These are phyloP conservation scores for Nigrospora oryzae DNA, from an alignment of 2,329 filamentous ascomycete genomes.

Conservation along the genomic window DNA sequence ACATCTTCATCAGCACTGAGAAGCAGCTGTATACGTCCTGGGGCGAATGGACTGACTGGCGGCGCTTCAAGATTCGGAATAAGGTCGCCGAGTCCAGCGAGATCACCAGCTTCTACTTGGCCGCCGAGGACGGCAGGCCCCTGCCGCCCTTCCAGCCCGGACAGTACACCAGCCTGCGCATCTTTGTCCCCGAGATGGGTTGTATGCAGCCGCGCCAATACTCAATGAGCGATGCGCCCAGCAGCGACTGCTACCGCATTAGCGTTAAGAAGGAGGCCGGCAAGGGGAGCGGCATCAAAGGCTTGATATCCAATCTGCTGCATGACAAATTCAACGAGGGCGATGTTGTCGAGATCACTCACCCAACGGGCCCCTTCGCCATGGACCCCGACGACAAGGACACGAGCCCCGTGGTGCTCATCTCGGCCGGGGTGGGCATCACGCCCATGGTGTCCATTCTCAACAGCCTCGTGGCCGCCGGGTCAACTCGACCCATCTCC, in stretches of 20 bases:
- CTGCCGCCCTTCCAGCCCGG: constrained; percentile 60
- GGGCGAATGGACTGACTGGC: constrained; percentile 37
- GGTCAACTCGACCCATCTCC: constrained; percentile 38
- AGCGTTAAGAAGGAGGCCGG: constrained; percentile 60
- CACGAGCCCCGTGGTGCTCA: constrained; percentile 50
- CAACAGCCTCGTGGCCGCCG: constrained; percentile 28
- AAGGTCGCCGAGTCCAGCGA: constrained; percentile 53
- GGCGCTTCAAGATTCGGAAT: constrained; percentile 44
- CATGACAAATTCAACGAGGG: constrained; percentile 39
- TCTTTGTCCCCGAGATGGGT: constrained; percentile 53
- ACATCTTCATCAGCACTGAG: constrained; percentile 62
- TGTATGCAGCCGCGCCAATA: constrained; percentile 67
- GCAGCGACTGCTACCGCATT: constrained; percentile 56
- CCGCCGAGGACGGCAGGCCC: constrained; percentile 46
- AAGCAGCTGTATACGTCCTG: constrained; percentile 45
- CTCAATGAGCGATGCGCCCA: constrained; percentile 55
- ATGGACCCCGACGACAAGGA: constrained; percentile 35
- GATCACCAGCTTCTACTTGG: constrained; percentile 64
- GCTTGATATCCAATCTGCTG: constrained; percentile 44
- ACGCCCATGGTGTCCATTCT: constrained; percentile 61
- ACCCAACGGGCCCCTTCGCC: constrained; percentile 54
- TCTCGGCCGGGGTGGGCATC: constrained; percentile 61
- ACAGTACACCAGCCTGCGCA: constrained; percentile 62
- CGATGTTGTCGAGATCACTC: constrained; percentile 44
- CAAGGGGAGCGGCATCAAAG: constrained; percentile 26